Conservation (phyloP, 2,329 filamentous ascomycete species). For the Fusarium sp. region DNA sequence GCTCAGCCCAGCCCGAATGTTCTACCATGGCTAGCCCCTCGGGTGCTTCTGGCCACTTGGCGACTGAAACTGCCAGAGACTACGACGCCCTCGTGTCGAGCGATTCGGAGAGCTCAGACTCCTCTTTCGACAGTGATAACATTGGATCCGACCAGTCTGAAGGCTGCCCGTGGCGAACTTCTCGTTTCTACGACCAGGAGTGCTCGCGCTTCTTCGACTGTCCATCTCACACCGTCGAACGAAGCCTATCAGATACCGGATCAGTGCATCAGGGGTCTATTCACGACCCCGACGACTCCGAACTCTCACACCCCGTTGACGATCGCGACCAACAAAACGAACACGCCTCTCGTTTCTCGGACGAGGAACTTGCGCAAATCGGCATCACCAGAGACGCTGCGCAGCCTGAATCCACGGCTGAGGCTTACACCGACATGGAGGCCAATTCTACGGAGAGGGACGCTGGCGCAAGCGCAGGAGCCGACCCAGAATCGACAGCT, state of each 20-base stretch:
- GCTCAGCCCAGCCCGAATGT: conserved; percentile 34
- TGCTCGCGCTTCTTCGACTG: conserved; percentile 61
- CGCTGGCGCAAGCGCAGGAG: neutral
- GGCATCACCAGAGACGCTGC: neutral
- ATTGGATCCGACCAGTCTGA: conserved; percentile 17
- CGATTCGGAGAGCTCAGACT: conserved; percentile 47
- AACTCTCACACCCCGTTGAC: conserved; percentile 11
- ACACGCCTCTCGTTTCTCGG: conserved; percentile 21
- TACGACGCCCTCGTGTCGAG: conserved; percentile 22
- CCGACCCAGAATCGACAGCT: neutral
- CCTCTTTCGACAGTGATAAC: conserved; percentile 54
- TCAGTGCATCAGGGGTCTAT: conserved; percentile 41
- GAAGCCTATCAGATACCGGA: conserved; percentile 44
- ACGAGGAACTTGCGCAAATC: conserved; percentile 26
- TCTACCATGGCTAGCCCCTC: conserved; percentile 42
- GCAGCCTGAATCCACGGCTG: neutral
- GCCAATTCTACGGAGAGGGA: neutral
- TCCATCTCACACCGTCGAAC: conserved; percentile 57
- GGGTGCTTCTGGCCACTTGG: conserved; percentile 31
- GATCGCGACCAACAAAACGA: conserved; percentile 8
- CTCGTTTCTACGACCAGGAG: conserved; percentile 54
- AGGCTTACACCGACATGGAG: conserved; percentile 6
- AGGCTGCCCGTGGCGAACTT: conserved; percentile 53
- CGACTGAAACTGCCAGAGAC: conserved; percentile 27
- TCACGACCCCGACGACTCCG: conserved; percentile 4